Conservation (phyloP, 108 stramenopile species). For the Skeletonema marinoi region DNA sequence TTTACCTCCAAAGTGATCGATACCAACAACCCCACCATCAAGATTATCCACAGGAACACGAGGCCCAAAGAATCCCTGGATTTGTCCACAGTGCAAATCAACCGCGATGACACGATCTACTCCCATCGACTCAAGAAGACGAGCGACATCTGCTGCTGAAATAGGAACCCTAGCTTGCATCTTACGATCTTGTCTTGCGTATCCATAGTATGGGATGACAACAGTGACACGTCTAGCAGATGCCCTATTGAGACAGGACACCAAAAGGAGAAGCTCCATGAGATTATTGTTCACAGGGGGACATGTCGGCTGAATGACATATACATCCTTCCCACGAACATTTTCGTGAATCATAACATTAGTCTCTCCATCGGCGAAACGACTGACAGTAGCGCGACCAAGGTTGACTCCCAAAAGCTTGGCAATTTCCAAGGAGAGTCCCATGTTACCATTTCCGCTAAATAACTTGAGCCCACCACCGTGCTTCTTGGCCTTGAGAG, state of each 20-base stretch:
- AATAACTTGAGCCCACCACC: constrained; percentile 94
- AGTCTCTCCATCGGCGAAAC: constrained; percentile 98
- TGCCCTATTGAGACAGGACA: constrained; percentile 94
- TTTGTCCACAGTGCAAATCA: constrained; percentile 99
- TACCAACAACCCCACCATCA: constrained; percentile 97
- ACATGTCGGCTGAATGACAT: constrained; percentile 97
- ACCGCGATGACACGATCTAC: constrained; percentile 99
- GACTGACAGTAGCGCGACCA: constrained; percentile 94
- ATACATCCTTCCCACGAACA: constrained; percentile 97
- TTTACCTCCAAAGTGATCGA: constrained; percentile 98
- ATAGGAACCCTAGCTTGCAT: constrained; percentile 99
- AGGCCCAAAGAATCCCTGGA: constrained; percentile 98
- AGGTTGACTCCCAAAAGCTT: constrained; percentile 94
- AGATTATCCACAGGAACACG: constrained; percentile 99
- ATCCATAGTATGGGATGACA: constrained; percentile 99
- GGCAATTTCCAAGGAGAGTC: constrained; percentile 93
- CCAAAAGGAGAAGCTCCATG: constrained; percentile 97
- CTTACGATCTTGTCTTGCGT: constrained; percentile 99
- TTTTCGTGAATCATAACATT: constrained; percentile 98
- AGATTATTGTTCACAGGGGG: constrained; percentile 98
- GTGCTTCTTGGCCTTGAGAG: constrained; percentile 83
- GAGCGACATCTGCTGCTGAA: constrained; percentile 98
- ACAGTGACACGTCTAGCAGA: constrained; percentile 96
- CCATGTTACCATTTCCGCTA: constrained; percentile 97
- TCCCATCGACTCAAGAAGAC: constrained; percentile 99